Evolutionary conservation across 163 green algal species (phyloP).

Genomic region (Coccomyxa subellipsoidea): DNA sequence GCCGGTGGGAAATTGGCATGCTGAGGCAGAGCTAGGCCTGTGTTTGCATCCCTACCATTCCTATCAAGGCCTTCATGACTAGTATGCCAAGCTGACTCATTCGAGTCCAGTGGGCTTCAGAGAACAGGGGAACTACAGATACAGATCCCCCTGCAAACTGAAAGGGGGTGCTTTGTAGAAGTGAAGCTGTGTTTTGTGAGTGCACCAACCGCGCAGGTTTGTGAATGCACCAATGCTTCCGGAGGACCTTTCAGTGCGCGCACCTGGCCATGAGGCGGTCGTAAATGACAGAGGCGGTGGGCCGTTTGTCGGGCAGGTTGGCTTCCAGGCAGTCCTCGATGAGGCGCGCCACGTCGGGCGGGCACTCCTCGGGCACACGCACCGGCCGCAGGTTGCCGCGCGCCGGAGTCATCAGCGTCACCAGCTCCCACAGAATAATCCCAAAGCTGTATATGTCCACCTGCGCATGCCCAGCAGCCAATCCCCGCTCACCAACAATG

Average conservation of each 20-base stretch:
- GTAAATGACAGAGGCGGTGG: constrained; percentile 28
- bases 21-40: too few species aligned
- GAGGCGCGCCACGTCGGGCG: constrained; percentile 27
- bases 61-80: too few species aligned
- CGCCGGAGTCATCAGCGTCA: constrained; percentile 27
- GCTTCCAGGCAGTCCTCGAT: constrained; percentile 41
- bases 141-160: too few species aligned
- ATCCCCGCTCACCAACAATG: too few species aligned
- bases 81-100: too few species aligned
- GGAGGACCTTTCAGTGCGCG: too few species aligned
- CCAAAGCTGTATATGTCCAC: constrained; percentile 32
- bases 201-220: too few species aligned
- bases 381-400: constrained; percentile 21
- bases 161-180: background rate
- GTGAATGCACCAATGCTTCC: too few species aligned
- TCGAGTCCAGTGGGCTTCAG: too few species aligned
- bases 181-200: background rate
- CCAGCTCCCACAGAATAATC: constrained; percentile 33
- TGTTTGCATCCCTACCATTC: too few species aligned
- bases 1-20: background rate
- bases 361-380: constrained; percentile 29
- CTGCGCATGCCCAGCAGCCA: constrained; percentile 2
- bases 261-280: constrained; percentile 8
- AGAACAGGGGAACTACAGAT: too few species aligned
- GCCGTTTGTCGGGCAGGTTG: constrained; percentile 28